Evolutionary conservation across 2,329 filamentous ascomycete genomes (phyloP), one percentile per base, ranked within the genome.

Genomic region (Paecilomyces sp.): DNA sequence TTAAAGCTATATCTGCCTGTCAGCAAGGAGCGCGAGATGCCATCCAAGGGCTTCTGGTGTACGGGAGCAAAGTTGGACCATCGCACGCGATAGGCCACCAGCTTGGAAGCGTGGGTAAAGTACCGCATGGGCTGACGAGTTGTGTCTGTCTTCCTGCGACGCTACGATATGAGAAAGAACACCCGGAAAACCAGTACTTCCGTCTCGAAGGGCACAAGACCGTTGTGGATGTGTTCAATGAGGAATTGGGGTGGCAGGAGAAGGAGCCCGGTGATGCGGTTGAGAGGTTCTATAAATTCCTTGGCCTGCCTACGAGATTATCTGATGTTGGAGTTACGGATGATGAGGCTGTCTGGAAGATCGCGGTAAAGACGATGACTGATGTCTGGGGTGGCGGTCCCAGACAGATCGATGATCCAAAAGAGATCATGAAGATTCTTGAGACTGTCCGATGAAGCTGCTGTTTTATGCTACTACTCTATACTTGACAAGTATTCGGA

Each of bases 371-470:
- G 30, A 25, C 57, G 15, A 33, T 55, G 30, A 56, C 57, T 3
- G 54, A 59, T 56, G 30, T 56, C 28, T 61, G 68, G 28, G 63
- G 63, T 36, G 65, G 66, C 13, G 62, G 66, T n/a, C 36, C 36
- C n/a, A 47, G 36, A 18, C 36, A 47, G 13, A n/a, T 47, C 7
- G 36, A 47, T 2, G 36, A 47, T 47, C 31, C 57, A 54, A 34
- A 50, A 41, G 22, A 68, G 31, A 33, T 59, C 53, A 61, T 72
- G 67, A 6, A 67, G 69, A 58, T 71, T 68, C 25, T 71, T 70
- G 59, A 73, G 66, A 58, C 71, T 62, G 24, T 70, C 69, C 12
- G 72, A 33, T 12, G 36, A 47, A 33, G 36, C 18, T 15, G 2
- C 1, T 47, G 3, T 4, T 6, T 4, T n/a, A 8, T 15, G 6